Conservation (phyloP, 805 yeast genomes). For the Dipodascus geniculatus region DNA sequence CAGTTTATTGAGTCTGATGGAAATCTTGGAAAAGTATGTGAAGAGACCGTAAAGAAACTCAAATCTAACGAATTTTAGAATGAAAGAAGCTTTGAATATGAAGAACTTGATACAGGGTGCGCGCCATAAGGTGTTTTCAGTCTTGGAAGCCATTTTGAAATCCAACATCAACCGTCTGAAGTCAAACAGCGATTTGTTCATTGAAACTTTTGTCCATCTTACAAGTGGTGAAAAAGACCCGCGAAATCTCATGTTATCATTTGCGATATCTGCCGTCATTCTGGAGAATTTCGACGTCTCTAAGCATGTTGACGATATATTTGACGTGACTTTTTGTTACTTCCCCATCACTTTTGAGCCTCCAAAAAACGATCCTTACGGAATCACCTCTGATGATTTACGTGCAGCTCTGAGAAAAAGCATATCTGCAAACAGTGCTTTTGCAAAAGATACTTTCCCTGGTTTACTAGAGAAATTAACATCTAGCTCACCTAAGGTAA, state of each 20-base stretch:
- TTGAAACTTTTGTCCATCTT: conserved; percentile 49
- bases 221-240: conserved; percentile 94
- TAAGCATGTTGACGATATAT: conserved; percentile 51
- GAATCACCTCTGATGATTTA: conserved; percentile 63
- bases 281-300: conserved; percentile 30
- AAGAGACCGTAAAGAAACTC: not conserved
- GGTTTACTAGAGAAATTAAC: conserved; percentile 43
- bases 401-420: conserved; percentile 50
- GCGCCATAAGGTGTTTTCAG: conserved; percentile 46
- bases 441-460: conserved; percentile 65
- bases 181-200: conserved; percentile 30
- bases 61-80: not conserved
- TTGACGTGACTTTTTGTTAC: conserved; percentile 85
- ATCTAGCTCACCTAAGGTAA: conserved; percentile 22
- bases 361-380: conserved; percentile 78
- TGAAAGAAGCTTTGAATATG: conserved; percentile 21
- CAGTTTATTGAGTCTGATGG: conserved; percentile 20
- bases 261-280: conserved; percentile 41
- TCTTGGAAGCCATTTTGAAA: conserved; percentile 25
- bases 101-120: conserved; percentile 18
- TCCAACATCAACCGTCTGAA: conserved; percentile 7
- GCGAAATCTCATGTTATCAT: conserved; percentile 62
- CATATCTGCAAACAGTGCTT: conserved; percentile 46
- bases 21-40: conserved; percentile 24
- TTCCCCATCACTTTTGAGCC: conserved; percentile 94